Evolutionary conservation across 495 filamentous ascomycete species (phyloP), one percentile per base, ranked within the genome.

Genomic region (Xylaria flabelliformis): DNA sequence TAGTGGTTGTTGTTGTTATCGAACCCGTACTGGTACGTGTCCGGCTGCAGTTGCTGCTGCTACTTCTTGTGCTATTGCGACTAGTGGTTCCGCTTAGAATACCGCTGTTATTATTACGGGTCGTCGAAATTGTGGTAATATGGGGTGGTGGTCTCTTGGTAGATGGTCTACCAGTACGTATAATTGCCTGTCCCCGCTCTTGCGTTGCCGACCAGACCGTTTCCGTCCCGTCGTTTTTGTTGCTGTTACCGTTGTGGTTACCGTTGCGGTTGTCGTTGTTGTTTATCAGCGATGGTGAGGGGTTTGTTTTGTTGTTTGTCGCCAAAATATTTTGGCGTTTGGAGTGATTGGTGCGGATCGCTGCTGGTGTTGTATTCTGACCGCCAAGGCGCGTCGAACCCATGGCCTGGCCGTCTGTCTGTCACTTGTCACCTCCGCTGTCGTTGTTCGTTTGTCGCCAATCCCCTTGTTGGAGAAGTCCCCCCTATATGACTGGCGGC

Each of bases 81-180:
- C 46, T 67, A n/a, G 10, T 32, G 9, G 42, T 51, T 55, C 24
- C 53, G 13, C 53, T 64, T 15, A 46, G n/a, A 64, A 6, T 17
- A 15, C 39, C 26, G 39, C 7, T 68, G 34, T 24, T 68, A 32
- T 64, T 63, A 41, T 42, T 66, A 55, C 70, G 63, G 70, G 63
- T 56, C 69, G 69, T 64, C 39, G 63, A 72, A 51, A 72, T 72
- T 72, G 70, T 59, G 15, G 70, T 67, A 66, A 67, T 67, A 72
- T 65, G 62, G 69, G 69, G 46, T 17, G 9, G 21, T 36, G 9
- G 21, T 36, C 24, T 26, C 51, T 61, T 72, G 63, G 63, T 63
- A 48, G 61, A 32, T 4, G 48, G 34, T 64, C 69, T 64, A 15
- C 41, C n/a, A 7, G 70, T 26, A 17, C 39, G 39, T 24, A 51